These are phyloP conservation scores for Cryptococcus sp. DNA, from an alignment of 1,284 basidiomycete genomes.

Conservation along the genomic window DNA sequence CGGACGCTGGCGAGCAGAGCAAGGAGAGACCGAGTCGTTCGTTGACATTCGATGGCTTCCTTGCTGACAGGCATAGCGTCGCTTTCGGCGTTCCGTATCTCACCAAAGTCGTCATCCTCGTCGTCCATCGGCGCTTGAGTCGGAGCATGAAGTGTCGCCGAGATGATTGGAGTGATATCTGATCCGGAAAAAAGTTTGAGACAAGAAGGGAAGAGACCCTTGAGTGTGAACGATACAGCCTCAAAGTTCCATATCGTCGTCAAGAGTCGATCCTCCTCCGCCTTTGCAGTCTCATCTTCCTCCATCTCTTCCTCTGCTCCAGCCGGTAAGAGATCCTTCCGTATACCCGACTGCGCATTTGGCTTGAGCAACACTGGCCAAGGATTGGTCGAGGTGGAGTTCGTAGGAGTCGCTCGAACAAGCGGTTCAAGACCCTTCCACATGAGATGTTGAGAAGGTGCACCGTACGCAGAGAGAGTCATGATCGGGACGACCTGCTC, in stretches of 20 bases:
- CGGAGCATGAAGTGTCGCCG: neutral
- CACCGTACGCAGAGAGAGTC: constrained; percentile 7
- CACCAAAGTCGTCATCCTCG: constrained; percentile 63
- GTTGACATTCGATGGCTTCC: constrained; percentile 29
- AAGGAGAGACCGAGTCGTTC: constrained; percentile 20
- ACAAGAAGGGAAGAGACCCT: neutral
- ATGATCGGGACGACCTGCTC: constrained; percentile 14
- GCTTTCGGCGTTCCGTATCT: constrained; percentile 51
- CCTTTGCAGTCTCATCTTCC: neutral
- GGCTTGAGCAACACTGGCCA: constrained; percentile 61
- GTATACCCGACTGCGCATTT: constrained; percentile 62
- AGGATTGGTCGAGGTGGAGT: constrained; percentile 33
- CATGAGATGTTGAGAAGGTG: constrained; percentile 47
- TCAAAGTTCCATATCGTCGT: neutral
- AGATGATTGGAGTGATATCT: neutral
- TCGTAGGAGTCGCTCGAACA: constrained; percentile 30
- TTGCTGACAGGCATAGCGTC: constrained; percentile 31
- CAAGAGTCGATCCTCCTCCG: neutral
- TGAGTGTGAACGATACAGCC: neutral
- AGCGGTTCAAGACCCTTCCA: constrained; percentile 63
- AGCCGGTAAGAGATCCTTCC: constrained; percentile 23
- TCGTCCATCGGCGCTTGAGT: constrained; percentile 17
- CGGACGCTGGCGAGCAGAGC: constrained; percentile 31
- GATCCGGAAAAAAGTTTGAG: neutral
- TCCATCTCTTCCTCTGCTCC: neutral